Percentiles rank a stretch among this genome's conserved stretches.
These are phyloP conservation scores for Puccinellia tenuiflora DNA, from an alignment of 176 grass and related monocot species.

Conservation along the genomic window DNA sequence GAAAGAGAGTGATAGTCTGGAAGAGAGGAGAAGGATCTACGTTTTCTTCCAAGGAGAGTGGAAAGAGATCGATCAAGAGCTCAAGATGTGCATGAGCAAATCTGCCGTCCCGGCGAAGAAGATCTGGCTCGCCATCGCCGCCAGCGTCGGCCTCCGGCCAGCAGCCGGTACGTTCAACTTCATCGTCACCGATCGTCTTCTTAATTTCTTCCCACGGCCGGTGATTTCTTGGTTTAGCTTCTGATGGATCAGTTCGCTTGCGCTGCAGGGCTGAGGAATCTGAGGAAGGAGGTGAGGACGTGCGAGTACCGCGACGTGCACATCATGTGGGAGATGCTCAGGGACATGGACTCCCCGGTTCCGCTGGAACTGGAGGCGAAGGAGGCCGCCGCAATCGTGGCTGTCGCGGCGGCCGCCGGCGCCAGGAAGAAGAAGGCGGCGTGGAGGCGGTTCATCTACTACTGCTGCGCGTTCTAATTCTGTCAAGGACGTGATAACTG, in stretches of 20 bases:
- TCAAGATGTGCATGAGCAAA: constrained; percentile 42
- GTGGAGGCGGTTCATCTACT: constrained; percentile 45
- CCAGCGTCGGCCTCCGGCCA: constrained; percentile 43
- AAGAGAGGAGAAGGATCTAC: not conserved
- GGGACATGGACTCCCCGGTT: constrained; percentile 36
- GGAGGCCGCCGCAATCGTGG: constrained; percentile 25
- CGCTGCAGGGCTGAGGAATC: constrained; percentile 55
- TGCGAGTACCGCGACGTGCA: constrained; percentile 89
- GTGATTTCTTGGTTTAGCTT: not conserved
- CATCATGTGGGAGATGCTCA: constrained; percentile 89
- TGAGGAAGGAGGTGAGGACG: constrained; percentile 86
- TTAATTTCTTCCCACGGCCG: not conserved
- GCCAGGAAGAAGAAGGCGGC: constrained; percentile 41
- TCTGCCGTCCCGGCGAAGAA: constrained; percentile 46
- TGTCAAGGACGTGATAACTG: not conserved
- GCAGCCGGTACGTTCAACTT: constrained; percentile 33
- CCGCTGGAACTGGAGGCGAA: constrained; percentile 33
- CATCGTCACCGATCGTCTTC: not conserved
- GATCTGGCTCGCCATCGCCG: constrained; percentile 51
- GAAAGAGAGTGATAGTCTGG: not conserved
- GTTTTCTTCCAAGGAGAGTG: too few species aligned
- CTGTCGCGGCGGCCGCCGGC: constrained; percentile 32
- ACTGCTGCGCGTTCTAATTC: constrained; percentile 63
- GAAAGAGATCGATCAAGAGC: not conserved
- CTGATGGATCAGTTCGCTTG: constrained; percentile 7